Conservation (phyloP, 2,329 filamentous ascomycete genomes). For the Alternaria gansuensis region DNA sequence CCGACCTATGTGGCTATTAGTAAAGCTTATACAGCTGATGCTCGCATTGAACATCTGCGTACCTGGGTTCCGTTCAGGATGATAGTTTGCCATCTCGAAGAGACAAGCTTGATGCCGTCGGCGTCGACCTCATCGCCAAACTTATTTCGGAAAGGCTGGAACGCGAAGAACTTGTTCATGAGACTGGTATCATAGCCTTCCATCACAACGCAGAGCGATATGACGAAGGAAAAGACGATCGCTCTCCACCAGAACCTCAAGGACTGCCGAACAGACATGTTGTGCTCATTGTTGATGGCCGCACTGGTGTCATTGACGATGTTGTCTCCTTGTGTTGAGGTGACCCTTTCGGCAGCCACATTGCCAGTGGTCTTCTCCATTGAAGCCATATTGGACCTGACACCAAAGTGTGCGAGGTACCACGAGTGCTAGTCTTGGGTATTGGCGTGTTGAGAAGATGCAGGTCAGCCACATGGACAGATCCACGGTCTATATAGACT, state of each 20-base stretch:
- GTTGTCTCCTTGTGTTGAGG: conserved; percentile 22
- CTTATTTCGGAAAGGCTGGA: conserved; percentile 53
- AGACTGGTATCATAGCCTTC: conserved; percentile 84
- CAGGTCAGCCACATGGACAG: conserved; percentile 4
- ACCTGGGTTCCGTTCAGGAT: conserved; percentile 55
- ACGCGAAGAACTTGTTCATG: conserved; percentile 76
- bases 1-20: conserved; percentile 46
- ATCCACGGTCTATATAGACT: conserved; percentile 23
- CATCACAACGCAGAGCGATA: conserved; percentile 88
- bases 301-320: conserved; percentile 28
- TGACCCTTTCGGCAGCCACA: conserved; percentile 33
- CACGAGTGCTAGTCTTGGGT: not conserved
- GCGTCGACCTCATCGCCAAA: conserved; percentile 50
- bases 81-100: conserved; percentile 56
- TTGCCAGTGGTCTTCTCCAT: conserved; percentile 33
- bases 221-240: conserved; percentile 79
- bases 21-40: not conserved
- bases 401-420: conserved; percentile 2
- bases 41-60: conserved; percentile 16
- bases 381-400: conserved; percentile 17
- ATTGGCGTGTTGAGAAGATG: conserved; percentile 7
- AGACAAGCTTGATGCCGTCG: conserved; percentile 51
- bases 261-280: conserved; percentile 70
- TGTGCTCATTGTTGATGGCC: conserved; percentile 55
- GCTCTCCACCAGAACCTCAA: conserved; percentile 84